Percentiles rank a stretch among this genome's conserved stretches.
Conservation (phyloP, 2,329 filamentous ascomycete genomes). For the Cercospora berteroae region DNA sequence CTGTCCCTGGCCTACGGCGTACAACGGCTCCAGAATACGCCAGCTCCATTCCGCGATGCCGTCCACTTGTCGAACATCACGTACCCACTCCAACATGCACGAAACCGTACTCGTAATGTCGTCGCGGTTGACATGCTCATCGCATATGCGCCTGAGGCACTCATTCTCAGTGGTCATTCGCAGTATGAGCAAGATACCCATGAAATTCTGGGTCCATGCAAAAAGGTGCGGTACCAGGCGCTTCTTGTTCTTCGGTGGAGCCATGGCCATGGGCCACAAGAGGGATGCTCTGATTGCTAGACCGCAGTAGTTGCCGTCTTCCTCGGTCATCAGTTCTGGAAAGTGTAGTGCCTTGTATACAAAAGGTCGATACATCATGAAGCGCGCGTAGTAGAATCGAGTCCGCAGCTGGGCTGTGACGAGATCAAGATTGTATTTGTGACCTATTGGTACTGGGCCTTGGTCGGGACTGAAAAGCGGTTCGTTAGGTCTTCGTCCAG, state of each 20-base stretch:
- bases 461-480: conserved; percentile 52
- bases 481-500: conserved; percentile 29
- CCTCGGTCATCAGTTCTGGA: conserved; percentile 53
- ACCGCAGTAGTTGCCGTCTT: conserved; percentile 56
- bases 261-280: conserved; percentile 60
- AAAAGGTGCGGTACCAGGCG: conserved; percentile 59
- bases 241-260: conserved; percentile 58
- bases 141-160: conserved; percentile 52
- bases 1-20: conserved; percentile 5
- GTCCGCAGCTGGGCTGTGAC: conserved; percentile 58
- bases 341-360: conserved; percentile 61
- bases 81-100: conserved; percentile 59
- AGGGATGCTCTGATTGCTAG: conserved; percentile 58
- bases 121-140: conserved; percentile 46
- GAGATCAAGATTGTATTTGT: conserved; percentile 56
- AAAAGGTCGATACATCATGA: conserved; percentile 58
- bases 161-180: conserved; percentile 55
- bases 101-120: conserved; percentile 54
- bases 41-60: conserved; percentile 57
- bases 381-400: conserved; percentile 59
- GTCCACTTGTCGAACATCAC: conserved; percentile 57
- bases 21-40: conserved; percentile 52
- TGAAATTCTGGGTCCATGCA: conserved; percentile 62
- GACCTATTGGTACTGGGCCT: conserved; percentile 45
- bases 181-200: conserved; percentile 58